Percentiles rank a stretch among this genome's conserved stretches.
These are phyloP conservation scores for Tetracladium setigerum DNA, from an alignment of 495 filamentous ascomycete species.

Conservation along the genomic window DNA sequence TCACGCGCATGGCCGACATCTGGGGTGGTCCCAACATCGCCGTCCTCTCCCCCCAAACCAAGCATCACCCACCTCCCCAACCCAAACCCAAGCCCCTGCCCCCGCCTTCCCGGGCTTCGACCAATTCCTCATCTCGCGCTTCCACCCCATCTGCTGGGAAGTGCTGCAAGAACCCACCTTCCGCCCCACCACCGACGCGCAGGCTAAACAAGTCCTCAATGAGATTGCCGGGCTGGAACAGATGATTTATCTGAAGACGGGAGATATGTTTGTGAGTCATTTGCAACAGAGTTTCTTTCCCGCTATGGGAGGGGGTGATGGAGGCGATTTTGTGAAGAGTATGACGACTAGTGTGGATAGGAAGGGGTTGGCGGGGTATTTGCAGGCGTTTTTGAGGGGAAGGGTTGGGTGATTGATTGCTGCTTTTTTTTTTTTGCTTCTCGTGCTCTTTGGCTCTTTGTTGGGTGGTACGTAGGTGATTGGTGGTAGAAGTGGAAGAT, in stretches of 20 bases:
- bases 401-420: conserved; percentile 9
- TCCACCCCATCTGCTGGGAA: conserved; percentile 83
- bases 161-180: conserved; percentile 70
- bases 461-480: no score
- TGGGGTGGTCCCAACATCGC: conserved; percentile 82
- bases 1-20: conserved; percentile 65
- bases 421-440: not conserved
- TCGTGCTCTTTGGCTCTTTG: no score
- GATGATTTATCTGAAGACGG: conserved; percentile 80
- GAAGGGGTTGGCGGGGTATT: conserved; percentile 39
- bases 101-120: conserved; percentile 82
- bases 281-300: conserved; percentile 42
- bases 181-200: conserved; percentile 68
- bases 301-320: conserved; percentile 33
- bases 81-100: conserved; percentile 16
- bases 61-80: conserved; percentile 28
- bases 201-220: conserved; percentile 71
- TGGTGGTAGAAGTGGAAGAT: no score
- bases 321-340: conserved; percentile 38
- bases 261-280: conserved; percentile 44
- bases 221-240: conserved; percentile 83
- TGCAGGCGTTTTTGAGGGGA: conserved; percentile 35
- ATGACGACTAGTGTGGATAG: conserved; percentile 41
- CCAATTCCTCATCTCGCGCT: conserved; percentile 76
- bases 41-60: conserved; percentile 38